Conservation (phyloP, 805 yeast genomes). For the Ogataea thermomethanolica region DNA sequence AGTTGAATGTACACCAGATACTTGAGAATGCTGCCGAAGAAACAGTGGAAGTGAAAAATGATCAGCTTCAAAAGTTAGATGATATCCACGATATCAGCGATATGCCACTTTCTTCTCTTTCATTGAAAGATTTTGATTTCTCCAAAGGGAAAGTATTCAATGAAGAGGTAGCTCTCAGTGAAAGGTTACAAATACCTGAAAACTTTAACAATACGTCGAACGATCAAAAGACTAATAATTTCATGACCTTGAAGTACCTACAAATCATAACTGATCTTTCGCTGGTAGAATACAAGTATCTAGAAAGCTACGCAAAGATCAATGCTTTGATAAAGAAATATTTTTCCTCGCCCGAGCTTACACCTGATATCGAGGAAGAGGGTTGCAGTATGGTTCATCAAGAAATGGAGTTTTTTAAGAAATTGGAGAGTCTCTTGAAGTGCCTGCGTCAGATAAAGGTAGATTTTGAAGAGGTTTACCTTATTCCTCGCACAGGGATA, state of each 20-base stretch:
- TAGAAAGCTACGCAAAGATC: conserved; percentile 23
- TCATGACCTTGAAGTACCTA: conserved; percentile 25
- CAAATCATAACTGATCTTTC: conserved; percentile 27
- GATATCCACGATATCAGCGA: conserved; percentile 6
- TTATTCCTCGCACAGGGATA: background rate
- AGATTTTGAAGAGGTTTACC: conserved; percentile 14
- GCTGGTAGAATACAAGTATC: conserved; percentile 27
- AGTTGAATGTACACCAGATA: conserved; percentile 12
- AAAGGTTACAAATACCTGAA: conserved; percentile 8
- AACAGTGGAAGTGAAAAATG: background rate
- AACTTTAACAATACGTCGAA: background rate
- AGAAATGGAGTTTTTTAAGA: conserved; percentile 23
- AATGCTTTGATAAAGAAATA: conserved; percentile 26
- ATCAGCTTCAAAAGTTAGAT: conserved; percentile 1
- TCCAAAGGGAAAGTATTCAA: conserved; percentile 1
- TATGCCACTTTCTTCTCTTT: conserved; percentile 9
- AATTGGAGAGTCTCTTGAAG: conserved; percentile 23
- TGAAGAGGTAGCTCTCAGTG: background rate
- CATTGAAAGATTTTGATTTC: conserved; percentile 9
- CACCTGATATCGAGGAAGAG: conserved; percentile 24
- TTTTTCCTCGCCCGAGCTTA: conserved; percentile 24
- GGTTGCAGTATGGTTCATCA: conserved; percentile 24
- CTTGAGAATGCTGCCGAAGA: background rate
- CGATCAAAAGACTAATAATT: conserved; percentile 7
- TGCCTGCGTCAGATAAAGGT: conserved; percentile 4